phyloP scores from a whole-genome alignment of 2,329 filamentous ascomycete species.

The Colletotrichum sp. region DNA sequence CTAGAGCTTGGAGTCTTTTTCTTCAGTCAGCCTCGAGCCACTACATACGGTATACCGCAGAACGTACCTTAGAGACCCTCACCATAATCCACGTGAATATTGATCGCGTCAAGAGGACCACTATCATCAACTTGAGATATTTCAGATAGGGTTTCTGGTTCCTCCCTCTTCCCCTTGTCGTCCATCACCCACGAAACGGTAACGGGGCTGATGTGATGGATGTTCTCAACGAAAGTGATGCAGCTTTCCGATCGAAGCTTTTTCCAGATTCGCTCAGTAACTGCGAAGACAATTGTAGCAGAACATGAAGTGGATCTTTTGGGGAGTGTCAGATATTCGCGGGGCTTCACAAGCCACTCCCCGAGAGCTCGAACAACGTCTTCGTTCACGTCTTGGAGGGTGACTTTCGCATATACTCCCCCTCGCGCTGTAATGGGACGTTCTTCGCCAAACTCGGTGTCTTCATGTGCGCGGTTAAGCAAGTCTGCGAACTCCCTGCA shows the following conservation, averaged over 20 bases:
- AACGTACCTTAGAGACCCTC: background rate
- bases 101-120: background rate
- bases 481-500: background rate
- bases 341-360: background rate
- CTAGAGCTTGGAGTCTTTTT: background rate
- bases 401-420: background rate
- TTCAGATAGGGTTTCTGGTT: background rate
- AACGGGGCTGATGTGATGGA: background rate
- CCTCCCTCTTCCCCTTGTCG: background rate
- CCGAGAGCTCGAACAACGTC: background rate
- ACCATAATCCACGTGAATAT: background rate
- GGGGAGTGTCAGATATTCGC: background rate
- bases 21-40: background rate
- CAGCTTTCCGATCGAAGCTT: background rate
- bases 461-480: background rate
- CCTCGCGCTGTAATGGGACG: background rate
- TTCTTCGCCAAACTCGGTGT: background rate
- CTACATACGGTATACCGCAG: background rate
- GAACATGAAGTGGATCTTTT: background rate
- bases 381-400: background rate
- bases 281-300: background rate
- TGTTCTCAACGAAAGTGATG: background rate
- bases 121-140: background rate
- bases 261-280: background rate
- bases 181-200: background rate